Conservation (phyloP, 371 early-diverging fungal species). For the Coemansia sp. region DNA sequence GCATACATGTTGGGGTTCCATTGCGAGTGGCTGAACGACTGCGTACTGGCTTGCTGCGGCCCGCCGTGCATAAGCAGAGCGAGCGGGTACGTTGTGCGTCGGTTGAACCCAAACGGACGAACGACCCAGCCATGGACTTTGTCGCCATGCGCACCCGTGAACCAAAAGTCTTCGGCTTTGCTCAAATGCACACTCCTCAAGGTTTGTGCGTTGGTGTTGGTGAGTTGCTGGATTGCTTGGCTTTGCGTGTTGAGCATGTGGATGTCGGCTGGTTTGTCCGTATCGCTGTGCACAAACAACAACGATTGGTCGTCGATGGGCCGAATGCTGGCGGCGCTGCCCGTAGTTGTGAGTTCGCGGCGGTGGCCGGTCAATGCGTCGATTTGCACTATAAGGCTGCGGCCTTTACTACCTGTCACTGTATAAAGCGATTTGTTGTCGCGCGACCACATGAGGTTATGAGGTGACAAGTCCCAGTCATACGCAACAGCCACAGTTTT, state of each 20-base stretch:
- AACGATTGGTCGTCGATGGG: conserved; percentile 8
- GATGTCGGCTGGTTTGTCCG: conserved; percentile 13
- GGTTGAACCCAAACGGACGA: conserved; percentile 64
- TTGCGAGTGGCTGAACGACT: conserved; percentile 62
- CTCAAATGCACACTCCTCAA: conserved; percentile 52
- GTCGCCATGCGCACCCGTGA: conserved; percentile 64
- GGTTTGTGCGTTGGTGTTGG: conserved; percentile 54
- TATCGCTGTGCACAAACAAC: conserved; percentile 19
- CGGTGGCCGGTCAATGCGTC: conserved; percentile 26
- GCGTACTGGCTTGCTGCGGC: conserved; percentile 71
- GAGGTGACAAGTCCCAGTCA: conserved; percentile 67
- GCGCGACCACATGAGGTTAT: conserved; percentile 58
- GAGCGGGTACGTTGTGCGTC: conserved; percentile 65
- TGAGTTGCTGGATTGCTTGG: conserved; percentile 56
- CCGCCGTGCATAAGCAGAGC: conserved; percentile 85
- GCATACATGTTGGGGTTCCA: conserved; percentile 80
- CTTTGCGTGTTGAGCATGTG: conserved; percentile 57
- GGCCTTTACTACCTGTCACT: conserved; percentile 61
- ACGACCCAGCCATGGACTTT: conserved; percentile 73
- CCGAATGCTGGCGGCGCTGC: conserved; percentile 35
- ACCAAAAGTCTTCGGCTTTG: conserved; percentile 65
- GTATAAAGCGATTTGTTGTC: conserved; percentile 56
- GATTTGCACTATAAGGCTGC: conserved; percentile 16
- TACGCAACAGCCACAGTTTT: conserved; percentile 56
- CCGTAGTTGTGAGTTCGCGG: conserved; percentile 31